These are phyloP conservation scores for Rhizophora mangle DNA, from an alignment of 345 rosid genomes.

Conservation along the genomic window DNA sequence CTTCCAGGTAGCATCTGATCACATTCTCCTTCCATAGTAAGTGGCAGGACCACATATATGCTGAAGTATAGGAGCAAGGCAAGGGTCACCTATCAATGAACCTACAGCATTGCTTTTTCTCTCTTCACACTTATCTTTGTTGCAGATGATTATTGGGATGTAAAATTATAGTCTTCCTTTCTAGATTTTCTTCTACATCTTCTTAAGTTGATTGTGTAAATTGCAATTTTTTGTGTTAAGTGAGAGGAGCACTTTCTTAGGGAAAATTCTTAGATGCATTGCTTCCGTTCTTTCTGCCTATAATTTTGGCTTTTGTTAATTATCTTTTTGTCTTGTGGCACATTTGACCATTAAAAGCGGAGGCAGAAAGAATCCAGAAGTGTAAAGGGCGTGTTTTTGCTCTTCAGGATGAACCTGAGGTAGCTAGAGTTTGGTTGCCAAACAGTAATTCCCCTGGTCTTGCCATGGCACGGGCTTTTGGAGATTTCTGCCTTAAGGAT, in stretches of 20 bases:
- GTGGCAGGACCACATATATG: background rate
- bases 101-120: too few relatives aligned
- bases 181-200: too few relatives aligned
- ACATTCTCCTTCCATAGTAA: too few relatives aligned
- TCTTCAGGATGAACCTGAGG: constrained; percentile 97
- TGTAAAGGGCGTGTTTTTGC: constrained; percentile 94
- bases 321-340: background rate
- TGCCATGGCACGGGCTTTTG: constrained; percentile 99
- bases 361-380: constrained; percentile 84
- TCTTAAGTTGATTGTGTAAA: too few relatives aligned
- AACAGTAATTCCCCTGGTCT: constrained; percentile 91
- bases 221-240: too few relatives aligned
- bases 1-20: constrained; percentile 68
- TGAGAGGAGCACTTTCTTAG: too few relatives aligned
- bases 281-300: background rate
- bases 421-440: constrained; percentile 95
- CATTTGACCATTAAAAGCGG: constrained; percentile 49
- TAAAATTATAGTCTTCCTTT: too few relatives aligned
- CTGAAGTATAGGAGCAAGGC: background rate
- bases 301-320: background rate
- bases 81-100: background rate
- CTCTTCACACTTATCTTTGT: too few relatives aligned
- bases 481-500: constrained; percentile 98
- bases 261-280: too few relatives aligned
- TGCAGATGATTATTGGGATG: too few relatives aligned